phyloP scores from a whole-genome alignment of 768 basidiomycete genomes.

The Phaeotremella fagi region DNA sequence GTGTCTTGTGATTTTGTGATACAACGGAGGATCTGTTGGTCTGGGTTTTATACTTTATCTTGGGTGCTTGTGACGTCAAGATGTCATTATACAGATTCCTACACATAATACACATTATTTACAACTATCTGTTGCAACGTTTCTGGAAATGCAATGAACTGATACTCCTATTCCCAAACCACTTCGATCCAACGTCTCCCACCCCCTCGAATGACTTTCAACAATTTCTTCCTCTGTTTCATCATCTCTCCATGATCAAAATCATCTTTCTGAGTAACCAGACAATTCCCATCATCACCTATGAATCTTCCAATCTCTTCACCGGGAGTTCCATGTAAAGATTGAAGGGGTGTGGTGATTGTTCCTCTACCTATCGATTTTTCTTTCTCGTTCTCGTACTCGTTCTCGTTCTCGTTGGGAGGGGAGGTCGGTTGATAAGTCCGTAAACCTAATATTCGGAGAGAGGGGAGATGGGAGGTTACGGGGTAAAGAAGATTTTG shows the following conservation, averaged over 20 bases:
- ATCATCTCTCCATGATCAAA: background rate
- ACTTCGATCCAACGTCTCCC: constrained; percentile 15
- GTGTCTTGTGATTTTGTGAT: background rate
- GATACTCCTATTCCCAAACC: constrained; percentile 1
- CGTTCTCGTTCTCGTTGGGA: too few relatives aligned
- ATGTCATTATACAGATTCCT: background rate
- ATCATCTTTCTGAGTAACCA: background rate
- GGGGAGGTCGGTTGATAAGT: too few relatives aligned
- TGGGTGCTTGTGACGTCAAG: too few relatives aligned
- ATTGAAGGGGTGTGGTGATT: too few relatives aligned
- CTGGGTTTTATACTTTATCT: background rate
- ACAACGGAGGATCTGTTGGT: background rate
- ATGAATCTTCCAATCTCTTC: too few relatives aligned
- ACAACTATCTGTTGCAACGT: background rate
- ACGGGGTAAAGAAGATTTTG: constrained; percentile 2
- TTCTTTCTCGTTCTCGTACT: too few relatives aligned
- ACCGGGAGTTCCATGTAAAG: too few relatives aligned
- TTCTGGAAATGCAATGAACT: background rate
- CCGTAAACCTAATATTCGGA: background rate
- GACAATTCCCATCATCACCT: background rate
- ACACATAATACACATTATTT: background rate
- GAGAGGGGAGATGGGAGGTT: constrained; percentile 1
- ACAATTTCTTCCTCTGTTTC: background rate
- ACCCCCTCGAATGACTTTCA: constrained; percentile 1
- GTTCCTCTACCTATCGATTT: too few relatives aligned